Conservation (phyloP, 176 grass and related monocot species). For the Lolium perenne region DNA sequence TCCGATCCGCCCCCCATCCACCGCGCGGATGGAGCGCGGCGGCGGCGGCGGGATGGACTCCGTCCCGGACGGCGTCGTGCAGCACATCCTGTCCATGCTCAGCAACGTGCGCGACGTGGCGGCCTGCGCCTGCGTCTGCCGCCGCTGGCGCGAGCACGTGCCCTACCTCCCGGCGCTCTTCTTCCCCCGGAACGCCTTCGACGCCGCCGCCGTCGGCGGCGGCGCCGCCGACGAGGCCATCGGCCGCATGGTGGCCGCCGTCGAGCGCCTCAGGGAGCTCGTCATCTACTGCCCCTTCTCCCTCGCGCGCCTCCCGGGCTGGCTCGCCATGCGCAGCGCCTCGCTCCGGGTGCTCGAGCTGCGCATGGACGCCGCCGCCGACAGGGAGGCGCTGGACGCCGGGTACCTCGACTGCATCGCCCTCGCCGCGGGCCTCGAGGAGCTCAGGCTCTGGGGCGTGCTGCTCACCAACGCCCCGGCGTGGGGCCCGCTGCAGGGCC, state of each 20-base stretch:
- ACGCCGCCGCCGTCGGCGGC: slow-evolving; percentile 7
- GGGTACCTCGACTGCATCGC: slow-evolving; percentile 68
- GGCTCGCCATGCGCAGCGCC: slow-evolving; percentile 57
- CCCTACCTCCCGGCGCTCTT: slow-evolving; percentile 88
- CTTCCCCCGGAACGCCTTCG: slow-evolving; percentile 84
- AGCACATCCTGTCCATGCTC: slow-evolving; percentile 77
- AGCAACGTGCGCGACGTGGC: slow-evolving; percentile 87
- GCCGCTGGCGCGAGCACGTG: slow-evolving; percentile 78
- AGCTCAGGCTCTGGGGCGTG: slow-evolving; percentile 84
- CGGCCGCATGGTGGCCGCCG: slow-evolving; percentile 68
- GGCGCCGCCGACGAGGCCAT: slow-evolving; percentile 66
- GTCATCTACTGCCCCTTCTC: slow-evolving; percentile 97
- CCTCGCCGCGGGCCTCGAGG: slow-evolving; percentile 58
- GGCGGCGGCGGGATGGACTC: slow-evolving; percentile 56
- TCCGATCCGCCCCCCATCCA: neutral
- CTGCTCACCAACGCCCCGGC: slow-evolving; percentile 60
- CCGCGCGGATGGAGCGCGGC: slow-evolving; percentile 31
- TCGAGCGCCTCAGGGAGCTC: slow-evolving; percentile 65
- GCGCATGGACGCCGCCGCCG: slow-evolving; percentile 64
- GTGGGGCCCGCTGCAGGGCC: slow-evolving; percentile 57
- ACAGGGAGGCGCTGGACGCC: slow-evolving; percentile 49
- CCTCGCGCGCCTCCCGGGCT: slow-evolving; percentile 55
- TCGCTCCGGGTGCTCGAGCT: slow-evolving; percentile 84
- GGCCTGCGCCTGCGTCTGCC: slow-evolving; percentile 73
- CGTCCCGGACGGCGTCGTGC: slow-evolving; percentile 82